Conservation (phyloP, 495 filamentous ascomycete genomes). For the Annulohypoxylon maeteangense region DNA sequence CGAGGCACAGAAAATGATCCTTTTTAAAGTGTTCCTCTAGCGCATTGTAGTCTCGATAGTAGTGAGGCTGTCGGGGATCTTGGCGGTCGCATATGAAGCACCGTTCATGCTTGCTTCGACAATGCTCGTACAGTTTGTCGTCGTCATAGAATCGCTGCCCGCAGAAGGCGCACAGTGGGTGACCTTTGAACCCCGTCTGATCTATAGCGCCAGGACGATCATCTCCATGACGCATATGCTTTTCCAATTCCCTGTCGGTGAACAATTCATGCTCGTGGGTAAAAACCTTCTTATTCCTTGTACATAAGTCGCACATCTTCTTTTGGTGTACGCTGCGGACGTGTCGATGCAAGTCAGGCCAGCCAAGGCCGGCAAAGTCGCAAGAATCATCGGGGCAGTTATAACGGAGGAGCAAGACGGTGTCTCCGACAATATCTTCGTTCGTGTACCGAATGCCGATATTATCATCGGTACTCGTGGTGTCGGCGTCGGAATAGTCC, state of each 20-base stretch:
- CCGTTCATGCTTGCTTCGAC: conserved; percentile 89
- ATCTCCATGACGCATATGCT: conserved; percentile 91
- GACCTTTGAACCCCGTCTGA: conserved; percentile 95
- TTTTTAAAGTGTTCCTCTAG: conserved; percentile 86
- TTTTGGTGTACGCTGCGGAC: conserved; percentile 83
- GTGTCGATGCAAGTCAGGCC: conserved; percentile 94
- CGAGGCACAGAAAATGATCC: conserved; percentile 86
- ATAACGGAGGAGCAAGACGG: conserved; percentile 85
- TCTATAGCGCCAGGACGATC: conserved; percentile 89
- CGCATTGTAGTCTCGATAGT: conserved; percentile 86
- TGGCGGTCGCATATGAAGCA: conserved; percentile 93
- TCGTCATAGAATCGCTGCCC: conserved; percentile 91
- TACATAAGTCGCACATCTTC: conserved; percentile 95
- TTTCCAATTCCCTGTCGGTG: conserved; percentile 78
- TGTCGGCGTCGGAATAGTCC: conserved; percentile 78
- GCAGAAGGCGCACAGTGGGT: conserved; percentile 95
- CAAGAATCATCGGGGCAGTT: conserved; percentile 91
- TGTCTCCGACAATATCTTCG: conserved; percentile 87
- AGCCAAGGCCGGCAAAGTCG: conserved; percentile 89
- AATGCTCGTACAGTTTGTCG: conserved; percentile 94
- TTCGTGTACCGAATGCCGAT: conserved; percentile 92
- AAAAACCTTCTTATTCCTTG: conserved; percentile 95
- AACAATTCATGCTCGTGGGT: conserved; percentile 98
- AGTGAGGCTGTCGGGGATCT: conserved; percentile 76
- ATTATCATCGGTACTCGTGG: conserved; percentile 78